Evolutionary conservation across 306 rosid species (phyloP), one percentile per base, ranked within the genome.

Genomic region (Cucurbita maxima): DNA sequence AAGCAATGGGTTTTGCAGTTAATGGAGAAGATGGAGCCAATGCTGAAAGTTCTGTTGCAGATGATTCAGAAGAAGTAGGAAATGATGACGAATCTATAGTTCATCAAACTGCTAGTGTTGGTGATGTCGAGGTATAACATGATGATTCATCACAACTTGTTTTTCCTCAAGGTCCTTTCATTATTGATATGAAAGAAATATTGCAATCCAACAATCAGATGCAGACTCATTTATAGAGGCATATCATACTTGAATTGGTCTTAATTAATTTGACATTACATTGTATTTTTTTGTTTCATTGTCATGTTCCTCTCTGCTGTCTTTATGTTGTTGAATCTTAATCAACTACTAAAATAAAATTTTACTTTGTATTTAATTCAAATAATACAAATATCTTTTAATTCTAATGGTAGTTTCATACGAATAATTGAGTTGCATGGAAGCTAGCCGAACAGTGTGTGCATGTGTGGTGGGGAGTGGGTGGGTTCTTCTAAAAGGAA

Each of bases 101-200:
- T 83, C 99, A 95, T 84, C 91, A 83, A 13, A 95, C 99, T 79
- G 97, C 99, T 81, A 95, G 99, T 80, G 90, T 88, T 83, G 99
- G 99, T 79, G 99, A 95, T 77, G 84, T 87, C 7, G 97, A 88
- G 96, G 97, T 89, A 85, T 70, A 48, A 85, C 72, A 48, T 3
- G 45, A 50, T 70, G 54, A 45, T 47, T 53, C 8, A 30, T 70
- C 40, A 70, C 58, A 70, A 70, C 7, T 70, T 70, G 48, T 70
- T 9, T 50, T 4, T 34, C 45, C 4, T 70, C 30, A 30, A 34
- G 44, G 57, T 36, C 58, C 43, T 51, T 70, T 30, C 57, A 22
- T 70, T 70, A 15, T 50, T 68, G 56, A 66, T 43, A 10, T 66
- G 73, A 20, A 45, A 68, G 56, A 20, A 47, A 30, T 43, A 68